Evolutionary conservation across 331 rosid genomes (phyloP).

Genomic region (Erythrophleum ivorense): DNA sequence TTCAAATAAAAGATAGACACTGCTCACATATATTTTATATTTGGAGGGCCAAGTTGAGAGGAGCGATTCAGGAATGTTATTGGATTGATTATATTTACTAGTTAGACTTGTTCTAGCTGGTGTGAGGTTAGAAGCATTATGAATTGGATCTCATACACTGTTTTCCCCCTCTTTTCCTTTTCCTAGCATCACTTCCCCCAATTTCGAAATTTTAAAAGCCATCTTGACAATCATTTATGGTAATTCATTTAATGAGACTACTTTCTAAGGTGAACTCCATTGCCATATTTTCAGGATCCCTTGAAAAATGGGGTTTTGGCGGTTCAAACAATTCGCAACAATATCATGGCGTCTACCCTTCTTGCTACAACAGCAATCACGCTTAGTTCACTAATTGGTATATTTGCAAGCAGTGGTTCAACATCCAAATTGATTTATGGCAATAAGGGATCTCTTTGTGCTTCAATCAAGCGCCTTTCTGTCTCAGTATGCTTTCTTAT

Average conservation of each 20-base stretch:
- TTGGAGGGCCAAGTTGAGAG: neutral
- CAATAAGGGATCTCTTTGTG: constrained; percentile 46
- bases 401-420: constrained; percentile 58
- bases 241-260: neutral
- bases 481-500: constrained; percentile 66
- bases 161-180: neutral
- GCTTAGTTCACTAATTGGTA: constrained; percentile 64
- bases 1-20: neutral
- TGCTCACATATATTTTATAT: neutral
- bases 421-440: constrained; percentile 55
- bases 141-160: neutral
- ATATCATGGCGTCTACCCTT: constrained; percentile 74
- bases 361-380: constrained; percentile 71
- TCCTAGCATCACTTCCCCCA: neutral
- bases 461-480: constrained; percentile 60
- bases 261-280: constrained; percentile 35
- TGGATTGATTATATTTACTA: neutral
- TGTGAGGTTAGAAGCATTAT: constrained; percentile 11
- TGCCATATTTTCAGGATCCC: constrained; percentile 72
- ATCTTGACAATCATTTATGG: neutral
- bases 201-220: neutral
- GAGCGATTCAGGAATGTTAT: neutral
- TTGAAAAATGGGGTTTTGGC: constrained; percentile 66
- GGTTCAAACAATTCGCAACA: constrained; percentile 75
- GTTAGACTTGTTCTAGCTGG: neutral